A percentile compares a stretch with the other conserved stretches of the same genome.
These are phyloP conservation scores for Hygrophorus russula DNA, from an alignment of 768 basidiomycete genomes.

Conservation along the genomic window DNA sequence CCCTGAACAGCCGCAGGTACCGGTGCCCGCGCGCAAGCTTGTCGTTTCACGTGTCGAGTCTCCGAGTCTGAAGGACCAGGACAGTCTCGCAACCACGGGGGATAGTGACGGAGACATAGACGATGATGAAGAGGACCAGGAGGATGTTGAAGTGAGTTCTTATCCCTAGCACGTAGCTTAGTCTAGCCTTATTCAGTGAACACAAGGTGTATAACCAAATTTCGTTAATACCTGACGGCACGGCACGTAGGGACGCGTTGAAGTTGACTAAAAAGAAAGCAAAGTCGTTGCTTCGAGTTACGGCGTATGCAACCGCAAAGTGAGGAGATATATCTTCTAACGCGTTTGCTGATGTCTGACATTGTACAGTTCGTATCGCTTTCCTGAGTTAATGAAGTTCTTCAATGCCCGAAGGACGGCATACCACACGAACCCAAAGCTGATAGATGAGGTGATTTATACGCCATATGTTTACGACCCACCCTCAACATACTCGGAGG, in stretches of 20 bases:
- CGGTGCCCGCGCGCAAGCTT: constrained; percentile 15
- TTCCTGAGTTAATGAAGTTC: constrained; percentile 81
- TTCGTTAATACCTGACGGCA: constrained; percentile 87
- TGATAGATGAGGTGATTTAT: constrained; percentile 90
- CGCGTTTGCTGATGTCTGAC: not conserved
- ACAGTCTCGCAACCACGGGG: constrained; percentile 36
- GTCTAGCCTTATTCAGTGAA: constrained; percentile 1
- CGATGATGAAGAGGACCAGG: constrained; percentile 43
- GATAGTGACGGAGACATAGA: constrained; percentile 66
- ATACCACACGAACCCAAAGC: constrained; percentile 77
- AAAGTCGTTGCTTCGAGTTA: constrained; percentile 84
- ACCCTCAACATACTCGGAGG: constrained; percentile 20
- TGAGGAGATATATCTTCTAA: constrained; percentile 21
- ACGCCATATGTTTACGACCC: constrained; percentile 82
- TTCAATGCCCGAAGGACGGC: constrained; percentile 73
- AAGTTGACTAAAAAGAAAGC: constrained; percentile 91
- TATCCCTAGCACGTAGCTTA: not conserved
- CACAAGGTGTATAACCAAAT: constrained; percentile 86
- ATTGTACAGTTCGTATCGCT: constrained; percentile 69
- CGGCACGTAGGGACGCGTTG: constrained; percentile 84
- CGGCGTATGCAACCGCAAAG: constrained; percentile 92
- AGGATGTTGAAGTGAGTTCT: constrained; percentile 48
- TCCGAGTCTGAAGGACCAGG: constrained; percentile 29
- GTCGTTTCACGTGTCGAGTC: constrained; percentile 11
- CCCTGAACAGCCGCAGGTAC: constrained; percentile 66